A percentile compares a stretch with the other conserved stretches of the same genome.
Evolutionary conservation across 805 yeast genomes (phyloP).

Genomic region (Ogataea wickerhamii): DNA sequence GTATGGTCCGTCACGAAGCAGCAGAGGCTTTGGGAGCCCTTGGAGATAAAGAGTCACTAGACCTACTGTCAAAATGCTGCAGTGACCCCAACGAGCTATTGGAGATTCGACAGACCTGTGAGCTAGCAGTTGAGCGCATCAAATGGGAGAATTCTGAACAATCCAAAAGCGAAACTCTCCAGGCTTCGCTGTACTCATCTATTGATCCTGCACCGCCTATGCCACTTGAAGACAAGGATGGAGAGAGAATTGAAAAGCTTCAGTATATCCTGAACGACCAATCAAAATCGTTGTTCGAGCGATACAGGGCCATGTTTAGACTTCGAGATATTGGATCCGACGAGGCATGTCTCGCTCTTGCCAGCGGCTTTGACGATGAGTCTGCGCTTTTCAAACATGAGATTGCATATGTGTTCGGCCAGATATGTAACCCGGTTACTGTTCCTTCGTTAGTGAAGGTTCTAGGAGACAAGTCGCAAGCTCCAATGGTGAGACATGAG

Average conservation of each 20-base stretch:
- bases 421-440: conserved; percentile 87
- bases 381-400: conserved; percentile 96
- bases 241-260: conserved; percentile 62
- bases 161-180: conserved; percentile 65
- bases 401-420: conserved; percentile 97
- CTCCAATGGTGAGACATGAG: conserved; percentile 99
- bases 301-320: conserved; percentile 98
- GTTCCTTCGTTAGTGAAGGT: conserved; percentile 86
- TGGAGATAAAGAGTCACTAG: conserved; percentile 73
- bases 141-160: conserved; percentile 80
- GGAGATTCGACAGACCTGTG: conserved; percentile 96
- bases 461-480: conserved; percentile 72
- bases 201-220: conserved; percentile 99
- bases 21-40: conserved; percentile 98
- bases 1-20: conserved; percentile 99
- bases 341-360: conserved; percentile 90
- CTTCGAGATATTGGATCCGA: conserved; percentile 90
- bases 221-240: conserved; percentile 46
- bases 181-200: conserved; percentile 73
- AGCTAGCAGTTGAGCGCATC: conserved; percentile 91
- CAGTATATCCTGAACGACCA: conserved; percentile 72
- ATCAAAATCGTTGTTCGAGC: conserved; percentile 74
- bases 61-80: conserved; percentile 58
- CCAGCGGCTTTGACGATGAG: conserved; percentile 83
- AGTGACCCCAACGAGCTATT: conserved; percentile 66